Percentiles rank a stretch among this genome's conserved stretches.
These are phyloP conservation scores for Sugiyamaella castrensis DNA, from an alignment of 1,139 yeast species.

Conservation along the genomic window DNA sequence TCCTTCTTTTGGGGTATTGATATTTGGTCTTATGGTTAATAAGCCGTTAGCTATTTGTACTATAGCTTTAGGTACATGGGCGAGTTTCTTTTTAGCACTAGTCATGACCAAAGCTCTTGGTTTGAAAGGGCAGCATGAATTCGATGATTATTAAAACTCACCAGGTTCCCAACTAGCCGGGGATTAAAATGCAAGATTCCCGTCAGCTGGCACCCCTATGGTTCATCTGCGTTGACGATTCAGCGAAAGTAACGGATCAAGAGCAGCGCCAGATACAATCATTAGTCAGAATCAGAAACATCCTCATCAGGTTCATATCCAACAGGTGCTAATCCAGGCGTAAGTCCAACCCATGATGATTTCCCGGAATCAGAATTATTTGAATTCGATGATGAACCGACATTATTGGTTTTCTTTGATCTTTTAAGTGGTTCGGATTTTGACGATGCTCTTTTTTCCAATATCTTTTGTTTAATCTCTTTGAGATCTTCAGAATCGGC, in stretches of 20 bases:
- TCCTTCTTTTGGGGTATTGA: slow-evolving; percentile 26
- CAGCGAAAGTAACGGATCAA: too few species aligned
- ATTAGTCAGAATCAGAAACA: slow-evolving; percentile 26
- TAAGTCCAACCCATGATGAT: slow-evolving; percentile 48
- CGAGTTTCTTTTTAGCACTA: slow-evolving; percentile 22
- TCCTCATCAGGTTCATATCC: slow-evolving; percentile 49
- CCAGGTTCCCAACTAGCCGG: too few species aligned
- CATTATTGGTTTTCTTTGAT: slow-evolving; percentile 6
- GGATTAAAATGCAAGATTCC: too few species aligned
- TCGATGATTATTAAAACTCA: neutral
- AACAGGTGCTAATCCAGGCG: slow-evolving; percentile 92
- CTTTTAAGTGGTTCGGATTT: slow-evolving; percentile 10
- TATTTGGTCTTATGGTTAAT: slow-evolving; percentile 26
- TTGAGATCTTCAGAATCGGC: slow-evolving; percentile 21
- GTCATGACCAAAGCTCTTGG: slow-evolving; percentile 25
- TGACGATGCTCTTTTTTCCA: slow-evolving; percentile 14
- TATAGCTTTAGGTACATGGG: slow-evolving; percentile 26
- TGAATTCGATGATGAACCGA: slow-evolving; percentile 28
- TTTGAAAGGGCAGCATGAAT: slow-evolving; percentile 3
- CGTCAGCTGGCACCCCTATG: too few species aligned
- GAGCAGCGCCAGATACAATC: too few species aligned
- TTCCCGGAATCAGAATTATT: slow-evolving; percentile 41
- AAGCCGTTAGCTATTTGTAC: slow-evolving; percentile 27
- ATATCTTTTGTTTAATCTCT: slow-evolving; percentile 21
- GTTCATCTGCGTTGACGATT: too few species aligned